Percentiles rank a stretch among this genome's conserved stretches.
These are phyloP conservation scores for Cryomyces minteri DNA, from an alignment of 495 filamentous ascomycete genomes.

Conservation along the genomic window DNA sequence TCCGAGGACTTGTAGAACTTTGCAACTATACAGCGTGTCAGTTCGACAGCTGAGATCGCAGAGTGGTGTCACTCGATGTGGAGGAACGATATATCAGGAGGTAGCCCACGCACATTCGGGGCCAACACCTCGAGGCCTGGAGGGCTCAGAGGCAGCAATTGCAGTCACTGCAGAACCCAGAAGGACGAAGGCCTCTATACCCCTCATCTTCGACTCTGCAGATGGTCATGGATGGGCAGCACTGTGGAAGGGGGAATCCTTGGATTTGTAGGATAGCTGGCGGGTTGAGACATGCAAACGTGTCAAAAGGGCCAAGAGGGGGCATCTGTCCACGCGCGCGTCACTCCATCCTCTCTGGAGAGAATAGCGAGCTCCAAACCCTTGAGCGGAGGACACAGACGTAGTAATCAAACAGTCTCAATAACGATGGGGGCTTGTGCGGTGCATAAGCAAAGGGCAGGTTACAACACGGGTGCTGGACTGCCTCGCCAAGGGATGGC, in stretches of 20 bases:
- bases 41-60: neutral
- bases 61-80: neutral
- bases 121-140: constrained; percentile 44
- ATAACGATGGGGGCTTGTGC: too few relatives aligned
- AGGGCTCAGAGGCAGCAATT: constrained; percentile 21
- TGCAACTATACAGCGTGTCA: constrained; percentile 28
- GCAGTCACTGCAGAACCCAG: neutral
- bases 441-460: too few relatives aligned
- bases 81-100: neutral
- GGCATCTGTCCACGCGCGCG: too few relatives aligned
- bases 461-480: too few relatives aligned
- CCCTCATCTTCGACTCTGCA: neutral
- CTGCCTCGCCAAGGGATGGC: too few relatives aligned
- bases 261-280: neutral
- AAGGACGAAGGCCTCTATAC: neutral
- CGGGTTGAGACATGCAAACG: neutral
- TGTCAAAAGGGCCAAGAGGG: too few relatives aligned
- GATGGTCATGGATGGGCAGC: neutral
- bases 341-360: too few relatives aligned
- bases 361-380: too few relatives aligned
- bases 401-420: too few relatives aligned
- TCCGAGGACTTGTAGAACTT: constrained; percentile 46
- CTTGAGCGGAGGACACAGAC: too few relatives aligned
- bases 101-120: constrained; percentile 40
- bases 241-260: neutral